Percentiles rank a stretch among this genome's conserved stretches.
phyloP scores from a whole-genome alignment of 805 yeast species.

The Metschnikowia picachoensis region DNA sequence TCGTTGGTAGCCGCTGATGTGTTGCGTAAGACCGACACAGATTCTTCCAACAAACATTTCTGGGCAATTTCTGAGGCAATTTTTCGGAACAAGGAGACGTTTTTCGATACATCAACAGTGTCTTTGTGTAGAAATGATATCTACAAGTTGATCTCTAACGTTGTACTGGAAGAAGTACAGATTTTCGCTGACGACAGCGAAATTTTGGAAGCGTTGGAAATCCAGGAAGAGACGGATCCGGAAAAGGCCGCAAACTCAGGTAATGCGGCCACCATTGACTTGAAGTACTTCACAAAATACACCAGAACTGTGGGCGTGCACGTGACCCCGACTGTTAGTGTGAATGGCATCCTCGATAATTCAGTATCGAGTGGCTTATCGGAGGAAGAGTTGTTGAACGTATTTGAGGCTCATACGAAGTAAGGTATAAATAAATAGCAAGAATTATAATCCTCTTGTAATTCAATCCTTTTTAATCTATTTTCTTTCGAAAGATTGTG shows the following conservation, averaged over 20 bases:
- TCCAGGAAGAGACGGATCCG: constrained; percentile 24
- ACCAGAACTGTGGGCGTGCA: constrained; percentile 77
- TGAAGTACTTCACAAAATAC: constrained; percentile 70
- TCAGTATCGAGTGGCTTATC: constrained; percentile 61
- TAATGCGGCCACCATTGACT: constrained; percentile 53
- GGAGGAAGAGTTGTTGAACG: constrained; percentile 40
- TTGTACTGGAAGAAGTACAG: constrained; percentile 20
- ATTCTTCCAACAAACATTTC: constrained; percentile 25
- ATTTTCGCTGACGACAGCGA: constrained; percentile 30
- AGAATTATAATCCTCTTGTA: too few species aligned
- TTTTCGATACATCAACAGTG: constrained; percentile 59
- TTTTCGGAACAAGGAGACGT: constrained; percentile 51
- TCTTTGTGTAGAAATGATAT: constrained; percentile 53
- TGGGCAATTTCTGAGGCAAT: constrained; percentile 52
- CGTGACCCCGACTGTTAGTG: constrained; percentile 75
- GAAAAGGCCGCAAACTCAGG: constrained; percentile 47
- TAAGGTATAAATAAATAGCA: too few species aligned
- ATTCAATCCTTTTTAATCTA: too few species aligned
- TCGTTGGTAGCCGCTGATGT: constrained; percentile 67
- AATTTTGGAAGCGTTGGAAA: constrained; percentile 35
- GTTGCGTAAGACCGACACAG: constrained; percentile 36
- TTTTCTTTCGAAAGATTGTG: too few species aligned
- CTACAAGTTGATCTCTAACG: constrained; percentile 42
- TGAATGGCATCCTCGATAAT: constrained; percentile 62
- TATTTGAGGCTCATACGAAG: constrained; percentile 24